These are phyloP conservation scores for Fusarium citri DNA, from an alignment of 2,329 filamentous ascomycete genomes.

Conservation along the genomic window DNA sequence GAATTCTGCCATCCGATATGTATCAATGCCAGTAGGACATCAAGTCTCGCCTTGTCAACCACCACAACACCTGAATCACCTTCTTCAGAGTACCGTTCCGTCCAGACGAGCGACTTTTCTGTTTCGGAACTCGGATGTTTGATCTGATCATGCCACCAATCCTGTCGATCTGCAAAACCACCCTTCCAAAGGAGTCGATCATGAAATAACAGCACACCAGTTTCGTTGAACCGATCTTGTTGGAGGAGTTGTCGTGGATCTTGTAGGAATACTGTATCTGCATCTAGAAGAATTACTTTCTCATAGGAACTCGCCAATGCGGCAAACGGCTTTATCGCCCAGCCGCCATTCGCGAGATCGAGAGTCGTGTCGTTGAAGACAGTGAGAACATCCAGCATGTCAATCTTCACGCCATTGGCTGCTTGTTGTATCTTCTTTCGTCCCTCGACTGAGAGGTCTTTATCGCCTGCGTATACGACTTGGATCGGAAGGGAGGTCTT, in stretches of 20 bases:
- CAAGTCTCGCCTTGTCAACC: constrained; percentile 54
- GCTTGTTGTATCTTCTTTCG: constrained; percentile 44
- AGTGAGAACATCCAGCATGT: constrained; percentile 50
- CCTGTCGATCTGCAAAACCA: constrained; percentile 49
- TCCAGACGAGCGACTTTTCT: constrained; percentile 53
- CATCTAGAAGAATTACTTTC: constrained; percentile 54
- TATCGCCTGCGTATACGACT: constrained; percentile 53
- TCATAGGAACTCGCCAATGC: constrained; percentile 52
- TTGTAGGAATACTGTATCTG: constrained; percentile 55
- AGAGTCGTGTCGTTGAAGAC: constrained; percentile 51
- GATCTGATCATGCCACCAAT: constrained; percentile 55
- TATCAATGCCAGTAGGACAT: constrained; percentile 54
- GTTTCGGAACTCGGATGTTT: constrained; percentile 50
- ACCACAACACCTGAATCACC: constrained; percentile 57
- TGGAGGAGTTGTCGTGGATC: constrained; percentile 50
- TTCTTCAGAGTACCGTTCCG: constrained; percentile 56
- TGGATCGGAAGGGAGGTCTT: constrained; percentile 51
- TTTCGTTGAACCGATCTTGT: constrained; percentile 48
- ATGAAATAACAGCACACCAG: constrained; percentile 55
- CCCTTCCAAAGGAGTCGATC: constrained; percentile 56
- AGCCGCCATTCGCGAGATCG: constrained; percentile 48
- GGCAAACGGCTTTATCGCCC: constrained; percentile 58
- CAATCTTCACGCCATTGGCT: constrained; percentile 32
- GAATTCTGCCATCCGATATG: constrained; percentile 60
- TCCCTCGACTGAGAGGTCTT: constrained; percentile 44